Percentiles rank a stretch among this genome's conserved stretches.
Evolutionary conservation across 768 basidiomycete species (phyloP).

Genomic region (Mycena latifolia): DNA sequence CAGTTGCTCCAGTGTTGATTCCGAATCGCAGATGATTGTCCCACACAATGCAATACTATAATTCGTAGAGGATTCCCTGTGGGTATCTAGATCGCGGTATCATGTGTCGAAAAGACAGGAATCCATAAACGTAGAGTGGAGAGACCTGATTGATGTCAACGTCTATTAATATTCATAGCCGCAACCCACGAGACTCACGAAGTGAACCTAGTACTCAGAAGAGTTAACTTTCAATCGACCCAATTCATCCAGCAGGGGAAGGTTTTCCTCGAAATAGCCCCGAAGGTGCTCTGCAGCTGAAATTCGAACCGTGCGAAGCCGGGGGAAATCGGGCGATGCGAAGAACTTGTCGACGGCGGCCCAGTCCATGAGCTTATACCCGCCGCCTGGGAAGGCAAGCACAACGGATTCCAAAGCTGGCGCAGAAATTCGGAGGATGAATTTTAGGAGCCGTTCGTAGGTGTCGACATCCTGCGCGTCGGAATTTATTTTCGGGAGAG

Average conservation of each 20-base stretch:
- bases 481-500: not conserved
- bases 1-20: too few species aligned
- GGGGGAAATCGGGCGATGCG: slow-evolving; percentile 5
- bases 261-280: slow-evolving; percentile 3
- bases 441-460: not conserved
- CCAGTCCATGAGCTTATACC: slow-evolving; percentile 16
- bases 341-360: slow-evolving; percentile 7
- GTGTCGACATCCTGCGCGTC: slow-evolving; percentile 8
- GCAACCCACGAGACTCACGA: too few species aligned
- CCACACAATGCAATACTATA: too few species aligned
- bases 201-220: not conserved
- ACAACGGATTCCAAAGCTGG: not conserved
- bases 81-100: too few species aligned
- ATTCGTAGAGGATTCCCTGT: too few species aligned
- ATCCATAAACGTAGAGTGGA: too few species aligned
- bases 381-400: not conserved
- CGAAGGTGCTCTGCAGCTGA: not conserved
- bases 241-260: slow-evolving; percentile 2
- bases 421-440: slow-evolving; percentile 12
- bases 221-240: not conserved
- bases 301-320: slow-evolving; percentile 5
- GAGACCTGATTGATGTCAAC: too few species aligned
- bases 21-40: too few species aligned
- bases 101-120: too few species aligned
- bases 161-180: too few species aligned